phyloP scores from a whole-genome alignment of 208 protist species.

The Crithidia thermophila region DNA sequence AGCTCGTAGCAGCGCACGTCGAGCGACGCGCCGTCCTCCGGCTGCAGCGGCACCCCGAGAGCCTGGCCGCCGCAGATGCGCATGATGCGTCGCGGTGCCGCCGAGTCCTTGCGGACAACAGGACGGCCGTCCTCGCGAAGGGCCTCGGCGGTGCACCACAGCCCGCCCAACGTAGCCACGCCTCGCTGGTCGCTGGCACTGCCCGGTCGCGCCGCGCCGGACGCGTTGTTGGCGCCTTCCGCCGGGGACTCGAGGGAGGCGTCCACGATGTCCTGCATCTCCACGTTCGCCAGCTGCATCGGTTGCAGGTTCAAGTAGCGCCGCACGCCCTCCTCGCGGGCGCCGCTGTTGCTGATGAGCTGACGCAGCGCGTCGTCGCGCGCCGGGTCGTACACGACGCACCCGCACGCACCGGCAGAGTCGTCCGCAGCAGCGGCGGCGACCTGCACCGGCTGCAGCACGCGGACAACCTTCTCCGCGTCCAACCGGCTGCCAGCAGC shows the following conservation, averaged over 20 bases:
- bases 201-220: background rate
- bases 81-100: slow-evolving; percentile 64
- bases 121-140: slow-evolving; percentile 53
- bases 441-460: slow-evolving; percentile 54
- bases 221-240: too few species aligned
- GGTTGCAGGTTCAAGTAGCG: slow-evolving; percentile 73
- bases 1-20: slow-evolving; percentile 78
- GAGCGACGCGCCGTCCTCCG: slow-evolving; percentile 28
- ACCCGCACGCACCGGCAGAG: slow-evolving; percentile 34
- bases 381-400: slow-evolving; percentile 35
- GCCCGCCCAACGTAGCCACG: slow-evolving; percentile 60
- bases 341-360: slow-evolving; percentile 33
- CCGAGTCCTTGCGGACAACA: slow-evolving; percentile 33
- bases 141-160: slow-evolving; percentile 73
- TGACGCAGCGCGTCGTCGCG: slow-evolving; percentile 26
- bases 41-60: slow-evolving; percentile 31
- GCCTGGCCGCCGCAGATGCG: slow-evolving; percentile 78
- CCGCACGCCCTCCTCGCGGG: slow-evolving; percentile 49
- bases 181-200: slow-evolving; percentile 29
- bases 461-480: slow-evolving; percentile 46
- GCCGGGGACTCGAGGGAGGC: slow-evolving; percentile 26
- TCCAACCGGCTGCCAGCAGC: slow-evolving; percentile 10
- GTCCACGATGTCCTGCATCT: slow-evolving; percentile 47
- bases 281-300: slow-evolving; percentile 62
- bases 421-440: slow-evolving; percentile 5